phyloP scores from a whole-genome alignment of 2,329 filamentous ascomycete genomes.

The Neonectria coccinea region DNA sequence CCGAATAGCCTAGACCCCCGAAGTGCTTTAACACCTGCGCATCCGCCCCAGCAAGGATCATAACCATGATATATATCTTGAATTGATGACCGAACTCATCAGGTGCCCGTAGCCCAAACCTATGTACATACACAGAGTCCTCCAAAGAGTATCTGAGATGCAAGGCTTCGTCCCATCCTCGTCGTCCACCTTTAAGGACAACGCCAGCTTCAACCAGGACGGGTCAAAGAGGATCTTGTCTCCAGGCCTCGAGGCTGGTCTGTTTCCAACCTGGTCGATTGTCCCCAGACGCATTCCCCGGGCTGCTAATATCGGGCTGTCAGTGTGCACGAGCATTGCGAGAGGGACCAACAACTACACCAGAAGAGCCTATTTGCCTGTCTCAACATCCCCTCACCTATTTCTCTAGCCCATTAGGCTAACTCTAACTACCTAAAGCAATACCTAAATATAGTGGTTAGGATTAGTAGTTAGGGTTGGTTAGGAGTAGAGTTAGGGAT shows the following conservation, averaged over 20 bases:
- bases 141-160: slow-evolving; percentile 40
- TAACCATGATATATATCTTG: slow-evolving; percentile 37
- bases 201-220: slow-evolving; percentile 35
- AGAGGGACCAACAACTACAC: too few species aligned
- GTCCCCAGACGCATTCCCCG: slow-evolving; percentile 32
- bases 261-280: slow-evolving; percentile 26
- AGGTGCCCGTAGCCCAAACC: slow-evolving; percentile 31
- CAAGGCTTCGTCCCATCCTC: slow-evolving; percentile 3
- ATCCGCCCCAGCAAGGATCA: slow-evolving; percentile 50
- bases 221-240: slow-evolving; percentile 42
- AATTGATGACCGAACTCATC: slow-evolving; percentile 39
- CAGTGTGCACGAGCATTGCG: not conserved
- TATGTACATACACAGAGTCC: slow-evolving; percentile 46
- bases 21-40: slow-evolving; percentile 48
- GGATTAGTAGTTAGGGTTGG: too few species aligned
- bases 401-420: too few species aligned
- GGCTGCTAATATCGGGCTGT: slow-evolving; percentile 18
- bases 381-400: too few species aligned
- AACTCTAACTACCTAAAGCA: too few species aligned
- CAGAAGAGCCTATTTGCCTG: too few species aligned
- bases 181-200: slow-evolving; percentile 30
- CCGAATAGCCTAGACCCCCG: slow-evolving; percentile 36
- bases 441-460: too few species aligned
- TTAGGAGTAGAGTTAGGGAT: too few species aligned
- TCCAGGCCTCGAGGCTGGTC: slow-evolving; percentile 24